Evolutionary conservation across 139 green algal species (phyloP), one percentile per base, ranked within the genome.

Genomic region (Micractinium conductrix): DNA sequence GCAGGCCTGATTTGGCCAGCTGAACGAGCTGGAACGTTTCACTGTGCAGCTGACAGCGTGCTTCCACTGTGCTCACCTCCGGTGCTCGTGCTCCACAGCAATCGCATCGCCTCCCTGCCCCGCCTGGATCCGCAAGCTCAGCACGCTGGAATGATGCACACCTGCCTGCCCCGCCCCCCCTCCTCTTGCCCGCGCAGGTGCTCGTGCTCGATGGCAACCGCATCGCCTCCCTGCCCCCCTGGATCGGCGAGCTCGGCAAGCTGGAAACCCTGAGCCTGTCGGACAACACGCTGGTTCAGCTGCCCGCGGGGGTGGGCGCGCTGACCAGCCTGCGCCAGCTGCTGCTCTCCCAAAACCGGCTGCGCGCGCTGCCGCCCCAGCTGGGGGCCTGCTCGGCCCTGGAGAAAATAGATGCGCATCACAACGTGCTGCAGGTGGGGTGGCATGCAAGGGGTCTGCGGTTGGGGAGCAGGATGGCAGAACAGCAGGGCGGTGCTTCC

Each of bases 251-350:
- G 71, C 74, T 94, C 40, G 50, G 24, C 3, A 55, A 33, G 22
- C 89, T 96, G 70, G 90, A 94, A 55, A 79, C 44, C 10, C 84
- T 95, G 26, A 88, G 73, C 2, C 24, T 92, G 26, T 74, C 45
- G 14, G 58, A 81, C 78, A 95, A 95, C 74, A 43, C 71, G 28
- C 75, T 95, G 4, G 44, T 38, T 21, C 40, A 22, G 4, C 37
- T 95, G 45, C 92, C 93, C 7, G 28, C 22, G 48, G 60, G 21
- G 63, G 53, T 95, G 8, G 86, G 85, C 19, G 42, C 85, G 26
- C 58, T 91, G 35, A 35, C 37, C 14, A 30, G 60, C 53, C 87
- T 94, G 65, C 78, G 84, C 55, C 80, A 87, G 35, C 84, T 94
- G 53, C 74, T 88, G 42, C 79, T 90, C 9, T 78, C 33, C 21